These are phyloP conservation scores for Fusarium phyllophilum DNA, from an alignment of 2,329 filamentous ascomycete species.

Conservation along the genomic window DNA sequence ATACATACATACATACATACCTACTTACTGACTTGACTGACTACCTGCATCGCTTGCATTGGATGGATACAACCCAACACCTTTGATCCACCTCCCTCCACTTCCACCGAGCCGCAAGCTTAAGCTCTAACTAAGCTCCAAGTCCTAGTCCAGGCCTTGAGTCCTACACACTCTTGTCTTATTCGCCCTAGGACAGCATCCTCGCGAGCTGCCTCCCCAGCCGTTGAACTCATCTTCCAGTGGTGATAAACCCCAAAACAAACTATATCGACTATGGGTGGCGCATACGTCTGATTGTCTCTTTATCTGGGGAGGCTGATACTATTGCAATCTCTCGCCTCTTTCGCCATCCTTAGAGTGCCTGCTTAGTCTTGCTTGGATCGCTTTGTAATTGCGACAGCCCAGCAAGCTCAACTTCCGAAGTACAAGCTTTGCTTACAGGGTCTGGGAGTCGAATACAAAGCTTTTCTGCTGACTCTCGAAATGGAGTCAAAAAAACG, in stretches of 20 bases:
- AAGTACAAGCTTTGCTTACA: neutral
- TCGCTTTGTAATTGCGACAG: neutral
- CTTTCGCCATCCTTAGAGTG: slow-evolving; percentile 7
- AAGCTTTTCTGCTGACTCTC: neutral
- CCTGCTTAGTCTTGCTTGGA: neutral
- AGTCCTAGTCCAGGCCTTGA: slow-evolving; percentile 45
- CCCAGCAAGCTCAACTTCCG: neutral
- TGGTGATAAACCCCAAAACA: slow-evolving; percentile 36
- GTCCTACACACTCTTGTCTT: slow-evolving; percentile 45
- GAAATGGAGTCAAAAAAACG: slow-evolving; percentile 48
- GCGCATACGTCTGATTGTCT: slow-evolving; percentile 27
- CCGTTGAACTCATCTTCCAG: slow-evolving; percentile 7
- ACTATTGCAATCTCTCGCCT: slow-evolving; percentile 7
- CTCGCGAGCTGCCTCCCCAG: slow-evolving; percentile 44
- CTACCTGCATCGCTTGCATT: slow-evolving; percentile 17
- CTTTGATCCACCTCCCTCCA: neutral
- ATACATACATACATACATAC: neutral
- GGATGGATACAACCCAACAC: slow-evolving; percentile 8
- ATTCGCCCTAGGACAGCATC: slow-evolving; percentile 43
- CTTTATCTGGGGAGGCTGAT: neutral
- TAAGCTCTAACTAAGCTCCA: slow-evolving; percentile 29
- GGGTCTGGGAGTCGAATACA: neutral
- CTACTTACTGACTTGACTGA: neutral
- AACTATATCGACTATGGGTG: slow-evolving; percentile 40
- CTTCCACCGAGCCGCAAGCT: slow-evolving; percentile 39